A percentile compares a stretch with the other conserved stretches of the same genome.
Evolutionary conservation across 495 filamentous ascomycete genomes (phyloP).

Genomic region (Amniculicola lignicola): DNA sequence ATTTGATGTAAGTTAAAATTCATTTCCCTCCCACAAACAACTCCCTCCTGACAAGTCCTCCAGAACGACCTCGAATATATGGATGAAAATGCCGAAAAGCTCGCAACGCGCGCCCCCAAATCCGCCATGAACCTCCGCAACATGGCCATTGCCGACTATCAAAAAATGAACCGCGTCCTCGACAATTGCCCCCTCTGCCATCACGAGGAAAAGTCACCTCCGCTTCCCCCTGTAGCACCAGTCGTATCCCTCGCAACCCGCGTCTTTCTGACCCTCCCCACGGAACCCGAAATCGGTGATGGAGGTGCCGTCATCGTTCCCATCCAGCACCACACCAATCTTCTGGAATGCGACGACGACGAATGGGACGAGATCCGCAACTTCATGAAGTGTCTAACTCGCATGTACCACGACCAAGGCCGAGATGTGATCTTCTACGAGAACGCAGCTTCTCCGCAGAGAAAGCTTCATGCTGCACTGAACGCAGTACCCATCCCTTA

Average conservation of each 20-base stretch:
- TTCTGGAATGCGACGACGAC: conserved; percentile 96
- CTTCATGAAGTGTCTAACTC: conserved; percentile 95
- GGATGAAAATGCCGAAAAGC: conserved; percentile 90
- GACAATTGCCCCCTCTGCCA: conserved; percentile 89
- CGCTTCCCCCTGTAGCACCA: conserved; percentile 69
- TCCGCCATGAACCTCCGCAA: conserved; percentile 87
- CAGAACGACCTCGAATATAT: conserved; percentile 92
- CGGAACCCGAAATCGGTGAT: conserved; percentile 79
- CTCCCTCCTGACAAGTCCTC: conserved; percentile 36
- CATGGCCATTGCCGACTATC: conserved; percentile 80
- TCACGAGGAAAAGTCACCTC: conserved; percentile 80
- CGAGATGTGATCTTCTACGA: conserved; percentile 96
- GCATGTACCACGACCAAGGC: conserved; percentile 88
- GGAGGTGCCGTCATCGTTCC: conserved; percentile 86
- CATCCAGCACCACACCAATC: conserved; percentile 81
- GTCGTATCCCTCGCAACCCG: conserved; percentile 86
- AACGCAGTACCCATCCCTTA: conserved; percentile 83
- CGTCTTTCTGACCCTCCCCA: conserved; percentile 83
- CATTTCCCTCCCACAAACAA: background rate
- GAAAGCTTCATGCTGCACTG: conserved; percentile 81
- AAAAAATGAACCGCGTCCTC: conserved; percentile 82
- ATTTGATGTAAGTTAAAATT: conserved; percentile 62
- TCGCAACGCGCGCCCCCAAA: conserved; percentile 85
- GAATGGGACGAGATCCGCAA: conserved; percentile 98
- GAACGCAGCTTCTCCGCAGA: conserved; percentile 78